A percentile compares a stretch with the other conserved stretches of the same genome.
These are phyloP conservation scores for Xylariaceae sp. DNA, from an alignment of 2,329 filamentous ascomycete genomes.

Conservation along the genomic window DNA sequence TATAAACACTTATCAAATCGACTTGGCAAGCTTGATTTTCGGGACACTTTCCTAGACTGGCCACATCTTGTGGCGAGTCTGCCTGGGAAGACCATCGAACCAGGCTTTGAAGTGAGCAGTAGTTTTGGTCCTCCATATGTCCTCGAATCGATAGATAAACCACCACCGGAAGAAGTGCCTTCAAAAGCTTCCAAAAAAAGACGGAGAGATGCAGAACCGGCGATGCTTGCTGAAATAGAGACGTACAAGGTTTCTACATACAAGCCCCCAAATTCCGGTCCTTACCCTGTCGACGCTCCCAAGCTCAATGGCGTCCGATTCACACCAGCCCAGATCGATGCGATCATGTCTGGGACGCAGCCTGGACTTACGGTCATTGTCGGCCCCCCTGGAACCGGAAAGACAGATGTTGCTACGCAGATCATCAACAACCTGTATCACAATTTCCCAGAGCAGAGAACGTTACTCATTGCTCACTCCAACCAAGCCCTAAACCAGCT, in stretches of 20 bases:
- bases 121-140: slow-evolving; percentile 88
- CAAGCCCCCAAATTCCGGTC: slow-evolving; percentile 81
- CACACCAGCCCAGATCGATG: slow-evolving; percentile 86
- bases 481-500: slow-evolving; percentile 97
- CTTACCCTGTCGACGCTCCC: slow-evolving; percentile 81
- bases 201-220: slow-evolving; percentile 71
- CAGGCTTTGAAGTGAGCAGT: slow-evolving; percentile 65
- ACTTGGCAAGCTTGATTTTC: slow-evolving; percentile 78
- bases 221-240: slow-evolving; percentile 60
- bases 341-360: slow-evolving; percentile 89
- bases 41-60: slow-evolving; percentile 95
- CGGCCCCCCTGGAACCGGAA: slow-evolving; percentile 92
- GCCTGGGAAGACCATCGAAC: slow-evolving; percentile 82
- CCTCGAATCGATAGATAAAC: slow-evolving; percentile 63
- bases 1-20: slow-evolving; percentile 80
- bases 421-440: slow-evolving; percentile 99
- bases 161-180: slow-evolving; percentile 48
- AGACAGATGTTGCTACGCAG: slow-evolving; percentile 98
- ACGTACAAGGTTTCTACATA: slow-evolving; percentile 85
- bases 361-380: slow-evolving; percentile 92
- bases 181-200: slow-evolving; percentile 78
- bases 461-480: slow-evolving; percentile 89
- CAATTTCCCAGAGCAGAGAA: slow-evolving; percentile 91
- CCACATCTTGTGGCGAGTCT: slow-evolving; percentile 87
- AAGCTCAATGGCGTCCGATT: slow-evolving; percentile 84